A percentile compares a stretch with the other conserved stretches of the same genome.
Conservation (phyloP, 108 stramenopile species). For the Conticribra guillardii region DNA sequence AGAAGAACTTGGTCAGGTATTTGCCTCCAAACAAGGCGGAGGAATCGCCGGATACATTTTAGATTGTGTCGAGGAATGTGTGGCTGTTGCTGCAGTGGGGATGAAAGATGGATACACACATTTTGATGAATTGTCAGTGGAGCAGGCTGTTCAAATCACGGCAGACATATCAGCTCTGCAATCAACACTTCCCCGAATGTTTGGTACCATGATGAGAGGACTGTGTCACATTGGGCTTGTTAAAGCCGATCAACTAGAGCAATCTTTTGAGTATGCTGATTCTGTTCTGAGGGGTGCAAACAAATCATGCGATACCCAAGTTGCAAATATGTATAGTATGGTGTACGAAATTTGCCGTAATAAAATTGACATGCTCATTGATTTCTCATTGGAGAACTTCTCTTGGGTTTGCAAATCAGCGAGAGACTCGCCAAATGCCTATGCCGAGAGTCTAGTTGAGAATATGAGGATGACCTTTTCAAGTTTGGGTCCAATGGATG, state of each 20-base stretch:
- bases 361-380: constrained; percentile 86
- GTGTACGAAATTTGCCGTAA: constrained; percentile 89
- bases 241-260: constrained; percentile 80
- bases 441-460: constrained; percentile 82
- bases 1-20: constrained; percentile 89
- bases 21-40: constrained; percentile 78
- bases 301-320: constrained; percentile 89
- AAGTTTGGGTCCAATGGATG: constrained; percentile 88
- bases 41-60: constrained; percentile 84
- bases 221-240: constrained; percentile 88
- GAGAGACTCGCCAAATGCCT: constrained; percentile 87
- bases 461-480: constrained; percentile 81
- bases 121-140: constrained; percentile 82
- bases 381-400: constrained; percentile 84
- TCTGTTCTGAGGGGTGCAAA: constrained; percentile 76
- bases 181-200: constrained; percentile 78
- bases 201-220: constrained; percentile 89
- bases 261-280: constrained; percentile 88
- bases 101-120: constrained; percentile 83
- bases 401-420: constrained; percentile 81
- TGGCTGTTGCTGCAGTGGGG: constrained; percentile 85
- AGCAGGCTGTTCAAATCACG: constrained; percentile 89
- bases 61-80: constrained; percentile 87
- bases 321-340: constrained; percentile 83
- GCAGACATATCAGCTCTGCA: constrained; percentile 88